A percentile compares a stretch with the other conserved stretches of the same genome.
Evolutionary conservation across 1,284 basidiomycete species (phyloP).

Genomic region (Chalciporus sp.): DNA sequence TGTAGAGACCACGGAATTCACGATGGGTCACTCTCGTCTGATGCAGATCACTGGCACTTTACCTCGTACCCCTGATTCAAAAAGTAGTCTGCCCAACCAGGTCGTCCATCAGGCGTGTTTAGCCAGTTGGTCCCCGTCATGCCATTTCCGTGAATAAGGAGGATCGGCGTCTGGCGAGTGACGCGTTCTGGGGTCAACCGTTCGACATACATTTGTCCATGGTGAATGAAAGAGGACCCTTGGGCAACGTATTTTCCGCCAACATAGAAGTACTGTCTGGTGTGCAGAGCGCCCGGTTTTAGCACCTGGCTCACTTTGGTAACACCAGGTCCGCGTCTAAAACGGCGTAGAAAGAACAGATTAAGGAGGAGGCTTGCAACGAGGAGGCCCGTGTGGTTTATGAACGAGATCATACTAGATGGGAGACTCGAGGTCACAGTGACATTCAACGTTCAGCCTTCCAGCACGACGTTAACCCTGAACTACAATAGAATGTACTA

Average conservation of each 20-base stretch:
- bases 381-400: constrained; percentile 11
- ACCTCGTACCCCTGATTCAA: constrained; percentile 50
- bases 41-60: background rate
- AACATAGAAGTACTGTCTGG: constrained; percentile 47
- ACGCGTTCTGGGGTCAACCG: constrained; percentile 43
- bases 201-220: constrained; percentile 52
- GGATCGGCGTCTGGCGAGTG: constrained; percentile 41
- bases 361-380: constrained; percentile 24
- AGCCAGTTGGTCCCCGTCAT: constrained; percentile 53
- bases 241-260: constrained; percentile 40
- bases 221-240: constrained; percentile 37
- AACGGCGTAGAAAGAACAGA: constrained; percentile 18
- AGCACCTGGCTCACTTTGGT: constrained; percentile 1
- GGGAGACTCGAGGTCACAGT: constrained; percentile 7
- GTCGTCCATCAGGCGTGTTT: constrained; percentile 51
- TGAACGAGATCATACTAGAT: constrained; percentile 10
- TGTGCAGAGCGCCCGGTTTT: constrained; percentile 31
- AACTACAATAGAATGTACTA: no score
- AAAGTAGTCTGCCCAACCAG: constrained; percentile 54
- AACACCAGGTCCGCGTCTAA: background rate
- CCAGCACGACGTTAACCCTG: no score
- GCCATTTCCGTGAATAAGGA: constrained; percentile 50
- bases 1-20: constrained; percentile 17
- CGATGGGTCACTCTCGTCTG: constrained; percentile 1
- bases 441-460: no score